Conservation (phyloP, 1,139 yeast genomes). For the Pichia sp. region DNA sequence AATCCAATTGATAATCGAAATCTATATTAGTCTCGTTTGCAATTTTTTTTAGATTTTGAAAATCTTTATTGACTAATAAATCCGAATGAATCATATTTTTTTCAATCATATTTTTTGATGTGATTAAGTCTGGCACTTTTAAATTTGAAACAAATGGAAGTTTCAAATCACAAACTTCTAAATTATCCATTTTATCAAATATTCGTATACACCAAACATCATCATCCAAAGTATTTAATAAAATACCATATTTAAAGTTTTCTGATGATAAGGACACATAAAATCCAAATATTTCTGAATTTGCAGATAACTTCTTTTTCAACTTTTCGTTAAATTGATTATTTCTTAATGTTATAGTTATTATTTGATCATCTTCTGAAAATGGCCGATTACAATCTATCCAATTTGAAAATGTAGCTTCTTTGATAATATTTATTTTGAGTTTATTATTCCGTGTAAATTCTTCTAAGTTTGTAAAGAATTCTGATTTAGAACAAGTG, state of each 20-base stretch:
- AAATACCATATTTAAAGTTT: not conserved
- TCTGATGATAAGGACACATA: not conserved
- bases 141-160: not conserved
- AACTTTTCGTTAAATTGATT: not conserved
- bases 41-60: not conserved
- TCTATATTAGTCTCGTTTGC: not conserved
- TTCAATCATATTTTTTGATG: no score
- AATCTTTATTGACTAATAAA: conserved; percentile 2
- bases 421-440: not conserved
- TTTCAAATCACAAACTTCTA: not conserved
- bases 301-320: not conserved
- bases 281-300: not conserved
- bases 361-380: not conserved
- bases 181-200: not conserved
- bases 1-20: not conserved
- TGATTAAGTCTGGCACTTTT: not conserved
- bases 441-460: not conserved
- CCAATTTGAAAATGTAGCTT: not conserved
- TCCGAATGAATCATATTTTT: not conserved
- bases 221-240: not conserved
- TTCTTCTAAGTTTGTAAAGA: not conserved
- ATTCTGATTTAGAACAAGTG: not conserved
- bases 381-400: not conserved
- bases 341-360: not conserved
- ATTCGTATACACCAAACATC: not conserved